Evolutionary conservation across 495 filamentous ascomycete genomes (phyloP), one percentile per base, ranked within the genome.

Genomic region (Podospora pseudoanserina): DNA sequence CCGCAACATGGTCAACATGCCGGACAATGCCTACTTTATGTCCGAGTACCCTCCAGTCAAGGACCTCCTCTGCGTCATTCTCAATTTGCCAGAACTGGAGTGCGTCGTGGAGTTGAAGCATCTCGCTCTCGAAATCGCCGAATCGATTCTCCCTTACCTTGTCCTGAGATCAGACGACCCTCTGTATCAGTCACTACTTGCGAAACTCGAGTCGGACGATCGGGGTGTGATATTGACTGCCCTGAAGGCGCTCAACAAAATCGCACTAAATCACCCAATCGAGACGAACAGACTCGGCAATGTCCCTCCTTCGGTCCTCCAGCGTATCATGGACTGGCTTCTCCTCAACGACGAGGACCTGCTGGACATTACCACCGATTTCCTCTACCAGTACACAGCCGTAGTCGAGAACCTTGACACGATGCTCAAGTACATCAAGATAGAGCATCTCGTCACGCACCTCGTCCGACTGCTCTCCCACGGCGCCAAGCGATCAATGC

Each of bases 331-430:
- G 70, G 87, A 91, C 70, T 93, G 91, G 83, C 87, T 93, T 3
- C 80, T 98, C 23, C 85, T 97, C 18, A 92, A 97, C 66, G 96
- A 99, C 73, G 92, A 96, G 68, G 96, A 98, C 67, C 83, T 99
- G 5, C 82, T 93, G 68, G 89, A 89, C 63, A 91, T 92, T 32
- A 92, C 90, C 66, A 84, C 98, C 26, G 96, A 98, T 77, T 96
- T 99, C 75, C 86, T 97, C 68, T 98, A 97, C 73, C 93, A 97
- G 75, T 99, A 92, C 75, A 97, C 94, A 0, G 90, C 93, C 2
- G 87, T 90, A 6, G 86, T 88, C 20, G 86, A 90, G n/a, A 99
- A 98, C 74, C 88, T 97, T 39, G 90, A 92, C 67, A 87, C 80
- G 44, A 74, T 92, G 64, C 81, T 90, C 44, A 81, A 86, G 62